Conservation (phyloP, 768 basidiomycete species). For the Termitomyces sp. region DNA sequence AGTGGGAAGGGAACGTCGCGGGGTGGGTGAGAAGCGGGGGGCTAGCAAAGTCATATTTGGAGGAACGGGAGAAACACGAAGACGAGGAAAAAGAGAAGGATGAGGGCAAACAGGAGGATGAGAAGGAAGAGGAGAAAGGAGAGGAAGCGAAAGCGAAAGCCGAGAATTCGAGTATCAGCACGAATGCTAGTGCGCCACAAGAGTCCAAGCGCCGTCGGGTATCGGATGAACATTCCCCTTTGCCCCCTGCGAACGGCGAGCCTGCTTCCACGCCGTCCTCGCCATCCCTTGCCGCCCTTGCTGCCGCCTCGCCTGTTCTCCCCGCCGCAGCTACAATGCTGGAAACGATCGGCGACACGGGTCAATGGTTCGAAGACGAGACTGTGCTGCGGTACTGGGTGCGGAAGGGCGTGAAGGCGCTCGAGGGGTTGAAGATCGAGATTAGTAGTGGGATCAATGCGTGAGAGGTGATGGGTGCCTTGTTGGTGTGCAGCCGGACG, state of each 20-base stretch:
- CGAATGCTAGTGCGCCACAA: neutral
- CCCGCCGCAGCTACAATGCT: neutral
- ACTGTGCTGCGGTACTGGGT: conserved; percentile 45
- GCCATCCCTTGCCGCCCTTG: neutral
- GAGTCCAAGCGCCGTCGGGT: neutral
- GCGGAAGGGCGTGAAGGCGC: conserved; percentile 39
- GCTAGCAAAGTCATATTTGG: neutral
- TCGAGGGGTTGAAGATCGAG: conserved; percentile 42
- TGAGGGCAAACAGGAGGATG: neutral
- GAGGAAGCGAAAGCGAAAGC: neutral
- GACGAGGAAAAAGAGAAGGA: neutral
- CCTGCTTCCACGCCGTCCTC: neutral
- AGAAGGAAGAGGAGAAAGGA: neutral
- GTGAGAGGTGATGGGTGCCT: neutral
- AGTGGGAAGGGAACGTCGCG: conserved; percentile 56
- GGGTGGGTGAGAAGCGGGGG: conserved; percentile 43
- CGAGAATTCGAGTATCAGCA: neutral
- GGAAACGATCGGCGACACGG: conserved; percentile 11
- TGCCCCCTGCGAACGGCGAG: neutral
- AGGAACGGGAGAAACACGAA: neutral
- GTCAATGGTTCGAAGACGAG: conserved; percentile 50
- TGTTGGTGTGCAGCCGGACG: too few relatives aligned
- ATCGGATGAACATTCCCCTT: neutral
- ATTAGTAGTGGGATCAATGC: conserved; percentile 33
- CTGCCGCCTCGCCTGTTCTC: neutral